Base-by-base conservation (phyloP, 495 filamentous ascomycete species). In the Xylaria nigripes region DNA sequence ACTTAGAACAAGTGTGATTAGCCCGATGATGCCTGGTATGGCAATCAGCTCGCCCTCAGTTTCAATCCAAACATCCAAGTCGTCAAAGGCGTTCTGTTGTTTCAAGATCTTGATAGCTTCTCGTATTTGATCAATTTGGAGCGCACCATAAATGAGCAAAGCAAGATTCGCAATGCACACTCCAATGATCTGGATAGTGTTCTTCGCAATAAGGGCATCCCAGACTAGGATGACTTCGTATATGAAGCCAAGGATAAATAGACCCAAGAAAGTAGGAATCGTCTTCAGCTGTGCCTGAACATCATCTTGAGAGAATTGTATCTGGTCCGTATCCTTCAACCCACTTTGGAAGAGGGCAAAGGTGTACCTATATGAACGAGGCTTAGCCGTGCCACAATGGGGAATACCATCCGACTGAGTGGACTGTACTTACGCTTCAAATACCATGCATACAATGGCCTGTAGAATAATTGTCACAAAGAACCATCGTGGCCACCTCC, bases 141-240 rank as follows among this genome's bases (percentile, higher is more conserved):
- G 86, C 29, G 89, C 84, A 12, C 91, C 87, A 63, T 97, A 97
- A 58, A 98, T 79, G 45, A 97, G 78, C 57, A 97, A 81, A 9
- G 87, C 91, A 25, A 92, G 62, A 70, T 98, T 96, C 70, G 90
- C 95, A 30, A 92, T 61, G 70, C 92, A 96, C 16, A 98, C 75
- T 27, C 93, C 94, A 61, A 98, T 97, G 66, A 98, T 77, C 69
- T 98, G 93, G 79, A 98, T 98, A 13, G 93, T 98, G 72, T 98
- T 98, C 73, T 96, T 96, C 64, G 91, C 72, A 45, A 90, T 83
- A 54, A 98, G 74, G 2, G 94, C 92, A 77, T 98, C 93, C 72
- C 88, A 96, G 13, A 93, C 85, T 22, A 98, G 74, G 29, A 93
- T 68, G 5, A 97, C 67, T 61, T 96, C 83, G 71, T 97, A 98